Evolutionary conservation across 768 basidiomycete species (phyloP).

Genomic region (Kwoniella pini): DNA sequence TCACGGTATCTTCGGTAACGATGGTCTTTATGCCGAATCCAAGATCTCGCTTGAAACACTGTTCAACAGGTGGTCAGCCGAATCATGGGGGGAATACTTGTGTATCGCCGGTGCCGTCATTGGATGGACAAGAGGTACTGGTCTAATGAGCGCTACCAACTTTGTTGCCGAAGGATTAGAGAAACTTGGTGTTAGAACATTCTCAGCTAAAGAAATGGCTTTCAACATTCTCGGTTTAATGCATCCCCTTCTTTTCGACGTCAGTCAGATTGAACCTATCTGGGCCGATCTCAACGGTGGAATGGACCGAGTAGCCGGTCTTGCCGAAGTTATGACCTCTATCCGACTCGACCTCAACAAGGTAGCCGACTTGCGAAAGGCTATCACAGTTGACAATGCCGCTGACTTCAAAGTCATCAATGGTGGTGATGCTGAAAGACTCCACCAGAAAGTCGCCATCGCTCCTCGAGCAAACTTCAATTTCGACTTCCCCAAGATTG

Average conservation of each 20-base stretch:
- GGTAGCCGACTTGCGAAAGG: conserved; percentile 88
- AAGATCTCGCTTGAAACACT: conserved; percentile 97
- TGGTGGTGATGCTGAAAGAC: conserved; percentile 86
- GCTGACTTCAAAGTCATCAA: conserved; percentile 92
- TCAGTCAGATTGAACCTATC: conserved; percentile 98
- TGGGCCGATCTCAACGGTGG: conserved; percentile 99
- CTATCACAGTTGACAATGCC: conserved; percentile 88
- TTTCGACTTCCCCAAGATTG: conserved; percentile 88
- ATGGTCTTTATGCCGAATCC: conserved; percentile 95
- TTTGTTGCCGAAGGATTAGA: conserved; percentile 93
- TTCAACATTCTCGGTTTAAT: conserved; percentile 99
- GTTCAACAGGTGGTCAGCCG: conserved; percentile 96
- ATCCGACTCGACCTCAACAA: conserved; percentile 78
- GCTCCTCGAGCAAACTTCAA: conserved; percentile 98
- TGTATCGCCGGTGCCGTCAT: conserved; percentile 98
- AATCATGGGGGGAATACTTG: conserved; percentile 98
- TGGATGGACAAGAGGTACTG: conserved; percentile 98
- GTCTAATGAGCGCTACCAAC: conserved; percentile 93
- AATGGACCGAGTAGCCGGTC: conserved; percentile 94
- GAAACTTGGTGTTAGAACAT: conserved; percentile 88
- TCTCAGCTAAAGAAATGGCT: conserved; percentile 99
- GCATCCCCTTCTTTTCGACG: conserved; percentile 98
- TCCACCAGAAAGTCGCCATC: conserved; percentile 87
- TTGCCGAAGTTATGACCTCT: conserved; percentile 84
- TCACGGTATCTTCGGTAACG: conserved; percentile 96